Base-by-base conservation (phyloP, 441 rosid species). In the Corymbia calophylla region DNA sequence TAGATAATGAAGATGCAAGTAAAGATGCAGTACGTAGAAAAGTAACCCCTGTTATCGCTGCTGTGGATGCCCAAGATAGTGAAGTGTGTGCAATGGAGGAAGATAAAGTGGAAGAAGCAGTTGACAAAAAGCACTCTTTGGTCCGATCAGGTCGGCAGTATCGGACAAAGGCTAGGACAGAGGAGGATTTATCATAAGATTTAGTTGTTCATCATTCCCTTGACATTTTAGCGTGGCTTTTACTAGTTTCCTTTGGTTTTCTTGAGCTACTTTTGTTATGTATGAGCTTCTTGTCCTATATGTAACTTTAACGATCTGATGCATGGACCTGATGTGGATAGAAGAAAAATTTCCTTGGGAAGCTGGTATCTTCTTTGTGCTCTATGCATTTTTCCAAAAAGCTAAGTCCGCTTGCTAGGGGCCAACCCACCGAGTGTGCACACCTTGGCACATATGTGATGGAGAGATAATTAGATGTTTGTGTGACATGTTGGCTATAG, bases 1-100 rank as follows among this genome's bases (percentile, higher is more conserved):
- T 80, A 87, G 91, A 86, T 51, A 80, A 51, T 73, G 93, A 88
- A 56, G 89, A 88, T 25, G 31, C 81, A n/a, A 87, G 86, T 51
- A 93, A 94, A 92, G 94, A 62, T 55, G 80, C 88, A 17, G 54
- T 55, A 86, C 92, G 82, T 13, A 92, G 89, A 89, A 94, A 92
- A 93, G 93, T 92, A 81, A 48, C 91, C 29, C 89, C 88, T 9
- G 39, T 92, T 44, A 93, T 95, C 87, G 93, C 95, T 48, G 94
- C 92, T 18, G 92, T 68, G 17, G 94, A 91, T 92, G 85, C 89
- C 35, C 92, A 92, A 86, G 96, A 90, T 80, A 68, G 47, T 84
- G 95, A 92, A 58, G 89, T 89, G 84, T 91, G 93, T 91, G 94
- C 95, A 48, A 95, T 96, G 99, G 99, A 97, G 84, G 99, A 97